These are phyloP conservation scores for Mimosa bimucronata DNA, from an alignment of 306 rosid genomes.

Conservation along the genomic window DNA sequence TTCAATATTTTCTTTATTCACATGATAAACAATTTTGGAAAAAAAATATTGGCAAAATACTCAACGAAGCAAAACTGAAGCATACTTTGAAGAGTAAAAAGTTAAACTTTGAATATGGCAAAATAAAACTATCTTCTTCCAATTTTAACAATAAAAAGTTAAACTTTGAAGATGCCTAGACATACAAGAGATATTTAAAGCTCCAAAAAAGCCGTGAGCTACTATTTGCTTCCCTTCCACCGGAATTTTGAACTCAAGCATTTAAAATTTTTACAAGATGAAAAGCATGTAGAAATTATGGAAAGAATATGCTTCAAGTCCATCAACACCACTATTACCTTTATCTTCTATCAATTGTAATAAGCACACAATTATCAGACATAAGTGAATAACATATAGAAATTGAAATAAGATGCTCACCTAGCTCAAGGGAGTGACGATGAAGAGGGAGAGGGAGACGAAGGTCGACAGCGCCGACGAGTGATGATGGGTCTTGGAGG, in stretches of 20 bases:
- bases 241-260: slow-evolving; percentile 8
- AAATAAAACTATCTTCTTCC: slow-evolving; percentile 28
- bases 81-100: too few species aligned
- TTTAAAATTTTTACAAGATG: slow-evolving; percentile 1
- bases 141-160: slow-evolving; percentile 17
- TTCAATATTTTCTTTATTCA: too few species aligned
- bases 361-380: slow-evolving; percentile 22
- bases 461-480: too few species aligned
- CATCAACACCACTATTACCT: neutral
- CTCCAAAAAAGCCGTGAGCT: slow-evolving; percentile 5
- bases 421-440: too few species aligned
- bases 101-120: too few species aligned
- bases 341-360: slow-evolving; percentile 10
- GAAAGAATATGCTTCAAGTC: slow-evolving; percentile 2
- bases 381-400: too few species aligned
- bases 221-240: slow-evolving; percentile 4
- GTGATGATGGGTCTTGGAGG: too few species aligned
- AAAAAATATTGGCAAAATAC: too few species aligned
- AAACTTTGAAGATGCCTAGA: slow-evolving; percentile 2
- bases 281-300: neutral
- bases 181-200: neutral
- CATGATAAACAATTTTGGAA: too few species aligned
- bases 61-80: too few species aligned
- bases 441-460: too few species aligned
- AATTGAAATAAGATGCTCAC: too few species aligned